Percentiles rank a stretch among this genome's conserved stretches.
phyloP scores from a whole-genome alignment of 805 yeast species.

The Candida nanaspora region DNA sequence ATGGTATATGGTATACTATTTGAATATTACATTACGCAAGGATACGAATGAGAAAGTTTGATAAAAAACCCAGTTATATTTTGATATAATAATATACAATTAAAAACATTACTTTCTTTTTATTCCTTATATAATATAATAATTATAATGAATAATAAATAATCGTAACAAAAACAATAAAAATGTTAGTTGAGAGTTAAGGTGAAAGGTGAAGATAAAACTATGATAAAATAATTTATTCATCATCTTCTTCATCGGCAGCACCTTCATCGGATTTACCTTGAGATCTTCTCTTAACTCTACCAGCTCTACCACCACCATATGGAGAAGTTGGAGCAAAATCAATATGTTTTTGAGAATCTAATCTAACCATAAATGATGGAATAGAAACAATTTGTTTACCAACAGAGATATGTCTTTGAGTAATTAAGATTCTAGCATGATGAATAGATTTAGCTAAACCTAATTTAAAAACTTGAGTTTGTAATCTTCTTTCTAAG shows the following conservation, averaged over 20 bases:
- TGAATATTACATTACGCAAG: too few species aligned
- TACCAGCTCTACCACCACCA: constrained; percentile 99
- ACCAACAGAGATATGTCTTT: constrained; percentile 99
- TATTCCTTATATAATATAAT: neutral
- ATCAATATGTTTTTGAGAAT: constrained; percentile 99
- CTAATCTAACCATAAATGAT: constrained; percentile 99
- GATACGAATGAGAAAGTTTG: too few species aligned
- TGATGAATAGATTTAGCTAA: constrained; percentile 99
- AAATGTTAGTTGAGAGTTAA: neutral
- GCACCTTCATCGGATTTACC: constrained; percentile 58
- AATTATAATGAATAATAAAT: neutral
- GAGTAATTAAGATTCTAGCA: constrained; percentile 97
- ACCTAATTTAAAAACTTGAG: constrained; percentile 99
- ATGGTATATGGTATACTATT: too few species aligned
- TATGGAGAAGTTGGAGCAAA: constrained; percentile 98
- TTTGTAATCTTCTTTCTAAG: constrained; percentile 99
- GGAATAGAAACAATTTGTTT: constrained; percentile 98
- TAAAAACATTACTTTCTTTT: neutral
- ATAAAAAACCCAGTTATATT: neutral
- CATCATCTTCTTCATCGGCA: constrained; percentile 68
- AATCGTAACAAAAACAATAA: neutral
- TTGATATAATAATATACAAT: neutral
- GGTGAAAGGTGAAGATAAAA: neutral
- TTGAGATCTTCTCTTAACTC: constrained; percentile 95
- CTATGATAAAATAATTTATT: constrained; percentile 39